phyloP scores from a whole-genome alignment of 2,329 filamentous ascomycete genomes.

The Capronia americana region DNA sequence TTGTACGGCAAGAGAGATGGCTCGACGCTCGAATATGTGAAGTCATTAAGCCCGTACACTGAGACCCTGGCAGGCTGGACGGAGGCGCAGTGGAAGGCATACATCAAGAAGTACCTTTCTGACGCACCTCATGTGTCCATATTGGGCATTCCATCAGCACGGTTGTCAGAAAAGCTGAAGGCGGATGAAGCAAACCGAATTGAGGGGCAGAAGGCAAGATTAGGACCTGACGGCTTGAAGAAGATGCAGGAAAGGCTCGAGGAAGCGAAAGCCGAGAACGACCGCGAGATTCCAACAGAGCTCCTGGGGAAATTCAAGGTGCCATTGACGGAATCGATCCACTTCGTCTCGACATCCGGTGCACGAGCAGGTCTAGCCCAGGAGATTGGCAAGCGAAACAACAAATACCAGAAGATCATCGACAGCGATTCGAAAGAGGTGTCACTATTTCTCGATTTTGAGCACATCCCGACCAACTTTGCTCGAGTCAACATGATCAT shows the following conservation, averaged over 20 bases:
- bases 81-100: constrained; percentile 81
- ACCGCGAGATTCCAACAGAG: constrained; percentile 80
- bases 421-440: constrained; percentile 69
- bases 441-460: constrained; percentile 95
- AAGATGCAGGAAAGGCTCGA: constrained; percentile 77
- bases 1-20: constrained; percentile 88
- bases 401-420: constrained; percentile 75
- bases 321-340: constrained; percentile 85
- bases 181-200: constrained; percentile 79
- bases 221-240: constrained; percentile 83
- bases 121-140: constrained; percentile 88
- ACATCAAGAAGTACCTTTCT: constrained; percentile 81
- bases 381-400: constrained; percentile 70
- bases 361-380: constrained; percentile 81
- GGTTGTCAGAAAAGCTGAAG: constrained; percentile 81
- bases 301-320: constrained; percentile 83
- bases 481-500: constrained; percentile 83
- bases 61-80: constrained; percentile 73
- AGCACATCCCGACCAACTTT: constrained; percentile 92
- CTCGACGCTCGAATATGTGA: constrained; percentile 70
- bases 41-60: constrained; percentile 63
- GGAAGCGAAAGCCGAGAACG: constrained; percentile 84
- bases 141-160: constrained; percentile 82
- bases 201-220: constrained; percentile 74
- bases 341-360: constrained; percentile 88